A percentile compares a stretch with the other conserved stretches of the same genome.
These are phyloP conservation scores for Rhizopogon rudus DNA, from an alignment of 768 basidiomycete species.

Conservation along the genomic window DNA sequence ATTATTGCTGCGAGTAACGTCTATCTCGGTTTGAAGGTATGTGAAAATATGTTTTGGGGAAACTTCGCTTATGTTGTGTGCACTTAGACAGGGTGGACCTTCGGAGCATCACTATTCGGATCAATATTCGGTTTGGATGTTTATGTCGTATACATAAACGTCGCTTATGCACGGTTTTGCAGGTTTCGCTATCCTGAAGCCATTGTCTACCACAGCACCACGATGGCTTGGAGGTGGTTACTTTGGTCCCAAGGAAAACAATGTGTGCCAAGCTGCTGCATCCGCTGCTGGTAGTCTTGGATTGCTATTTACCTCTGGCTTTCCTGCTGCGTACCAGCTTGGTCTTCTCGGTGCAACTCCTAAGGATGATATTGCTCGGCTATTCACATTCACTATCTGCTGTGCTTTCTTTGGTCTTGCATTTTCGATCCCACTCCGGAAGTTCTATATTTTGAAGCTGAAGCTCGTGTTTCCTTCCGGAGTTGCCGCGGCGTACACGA, in stretches of 20 bases:
- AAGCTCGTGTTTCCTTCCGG: slow-evolving; percentile 62
- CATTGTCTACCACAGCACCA: slow-evolving; percentile 44
- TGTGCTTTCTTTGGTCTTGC: slow-evolving; percentile 60
- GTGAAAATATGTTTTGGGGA: neutral
- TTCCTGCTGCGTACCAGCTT: slow-evolving; percentile 59
- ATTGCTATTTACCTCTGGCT: slow-evolving; percentile 52
- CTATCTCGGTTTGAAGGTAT: slow-evolving; percentile 56
- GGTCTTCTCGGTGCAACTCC: slow-evolving; percentile 42
- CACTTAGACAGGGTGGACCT: slow-evolving; percentile 53
- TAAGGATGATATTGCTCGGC: slow-evolving; percentile 45
- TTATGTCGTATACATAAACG: slow-evolving; percentile 16
- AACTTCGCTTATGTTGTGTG: neutral
- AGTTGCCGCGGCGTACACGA: slow-evolving; percentile 62
- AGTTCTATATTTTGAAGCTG: slow-evolving; percentile 58
- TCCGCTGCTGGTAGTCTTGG: slow-evolving; percentile 53
- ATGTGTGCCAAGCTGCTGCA: slow-evolving; percentile 12
- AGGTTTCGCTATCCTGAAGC: slow-evolving; percentile 52
- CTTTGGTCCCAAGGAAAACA: slow-evolving; percentile 63
- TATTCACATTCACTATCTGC: slow-evolving; percentile 50
- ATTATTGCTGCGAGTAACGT: slow-evolving; percentile 60
- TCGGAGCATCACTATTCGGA: slow-evolving; percentile 59
- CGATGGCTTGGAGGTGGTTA: slow-evolving; percentile 43
- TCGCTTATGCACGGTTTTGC: slow-evolving; percentile 40
- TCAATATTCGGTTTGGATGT: slow-evolving; percentile 7
- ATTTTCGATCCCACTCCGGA: slow-evolving; percentile 60